phyloP scores from a whole-genome alignment of 1,284 basidiomycete genomes.

The Melampsora allii-populina region DNA sequence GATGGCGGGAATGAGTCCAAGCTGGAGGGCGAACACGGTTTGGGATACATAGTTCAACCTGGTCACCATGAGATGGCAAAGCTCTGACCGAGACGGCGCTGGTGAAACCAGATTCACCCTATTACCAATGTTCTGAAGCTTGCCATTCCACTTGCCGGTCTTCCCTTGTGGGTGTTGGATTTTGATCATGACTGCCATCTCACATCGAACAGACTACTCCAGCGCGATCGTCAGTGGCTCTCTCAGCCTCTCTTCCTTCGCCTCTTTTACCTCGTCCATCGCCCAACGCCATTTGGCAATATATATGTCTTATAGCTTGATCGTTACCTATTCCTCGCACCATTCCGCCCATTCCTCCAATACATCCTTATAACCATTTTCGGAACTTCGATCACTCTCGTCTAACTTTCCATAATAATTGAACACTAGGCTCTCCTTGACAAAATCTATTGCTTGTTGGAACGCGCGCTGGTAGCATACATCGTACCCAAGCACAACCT shows the following conservation, averaged over 20 bases:
- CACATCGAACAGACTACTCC: not conserved
- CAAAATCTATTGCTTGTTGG: not conserved
- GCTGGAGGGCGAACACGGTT: too few species aligned
- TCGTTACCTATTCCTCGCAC: not conserved
- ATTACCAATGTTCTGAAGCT: too few species aligned
- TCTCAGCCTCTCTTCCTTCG: not conserved
- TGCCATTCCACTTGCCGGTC: too few species aligned
- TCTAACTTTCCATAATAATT: not conserved
- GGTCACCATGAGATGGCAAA: too few species aligned
- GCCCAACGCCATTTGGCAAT: not conserved
- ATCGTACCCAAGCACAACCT: not conserved
- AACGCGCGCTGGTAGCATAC: constrained; percentile 1
- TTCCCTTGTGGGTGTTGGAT: not conserved
- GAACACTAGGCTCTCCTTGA: not conserved
- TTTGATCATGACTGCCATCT: constrained; percentile 1
- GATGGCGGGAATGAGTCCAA: too few species aligned
- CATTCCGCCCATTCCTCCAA: not conserved
- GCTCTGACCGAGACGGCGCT: too few species aligned
- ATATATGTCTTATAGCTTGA: not conserved
- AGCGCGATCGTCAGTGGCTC: not conserved
- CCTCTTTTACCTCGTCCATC: constrained; percentile 1
- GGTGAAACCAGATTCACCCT: too few species aligned
- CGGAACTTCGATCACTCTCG: not conserved
- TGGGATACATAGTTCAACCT: too few species aligned
- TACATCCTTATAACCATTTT: not conserved